Percentiles rank a stretch among this genome's conserved stretches.
These are phyloP conservation scores for Knoxia roxburghii DNA, from an alignment of 257 asterid genomes.

Conservation along the genomic window DNA sequence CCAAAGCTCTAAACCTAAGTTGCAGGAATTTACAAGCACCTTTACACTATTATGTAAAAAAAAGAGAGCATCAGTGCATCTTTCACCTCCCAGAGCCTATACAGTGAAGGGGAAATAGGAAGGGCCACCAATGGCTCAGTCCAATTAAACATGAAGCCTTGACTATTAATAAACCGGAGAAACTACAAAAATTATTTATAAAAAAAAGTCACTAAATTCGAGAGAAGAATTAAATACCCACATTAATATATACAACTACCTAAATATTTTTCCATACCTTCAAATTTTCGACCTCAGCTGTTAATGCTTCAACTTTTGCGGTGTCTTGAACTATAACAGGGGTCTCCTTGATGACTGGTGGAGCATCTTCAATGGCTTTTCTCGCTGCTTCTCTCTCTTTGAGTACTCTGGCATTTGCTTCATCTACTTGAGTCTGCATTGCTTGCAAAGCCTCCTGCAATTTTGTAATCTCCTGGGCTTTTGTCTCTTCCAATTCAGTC, in stretches of 20 bases:
- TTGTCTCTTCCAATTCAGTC: constrained; percentile 95
- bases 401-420: constrained; percentile 74
- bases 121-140: not conserved
- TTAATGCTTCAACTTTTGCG: constrained; percentile 69
- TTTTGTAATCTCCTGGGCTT: constrained; percentile 78
- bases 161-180: not conserved
- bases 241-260: not conserved
- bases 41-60: no score
- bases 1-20: not conserved
- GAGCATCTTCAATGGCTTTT: constrained; percentile 95
- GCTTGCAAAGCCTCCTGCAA: constrained; percentile 77
- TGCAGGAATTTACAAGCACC: not conserved
- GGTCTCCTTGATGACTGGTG: constrained; percentile 95
- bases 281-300: constrained; percentile 69
- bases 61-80: not conserved
- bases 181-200: no score
- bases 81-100: not conserved
- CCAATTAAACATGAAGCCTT: not conserved
- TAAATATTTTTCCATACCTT: constrained; percentile 43
- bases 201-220: not conserved
- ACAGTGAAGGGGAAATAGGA: not conserved
- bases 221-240: not conserved
- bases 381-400: constrained; percentile 88
- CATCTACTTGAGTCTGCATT: constrained; percentile 80
- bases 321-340: constrained; percentile 92